A percentile compares a stretch with the other conserved stretches of the same genome.
Conservation (phyloP, 345 rosid genomes). For the Eutrema japonicum region DNA sequence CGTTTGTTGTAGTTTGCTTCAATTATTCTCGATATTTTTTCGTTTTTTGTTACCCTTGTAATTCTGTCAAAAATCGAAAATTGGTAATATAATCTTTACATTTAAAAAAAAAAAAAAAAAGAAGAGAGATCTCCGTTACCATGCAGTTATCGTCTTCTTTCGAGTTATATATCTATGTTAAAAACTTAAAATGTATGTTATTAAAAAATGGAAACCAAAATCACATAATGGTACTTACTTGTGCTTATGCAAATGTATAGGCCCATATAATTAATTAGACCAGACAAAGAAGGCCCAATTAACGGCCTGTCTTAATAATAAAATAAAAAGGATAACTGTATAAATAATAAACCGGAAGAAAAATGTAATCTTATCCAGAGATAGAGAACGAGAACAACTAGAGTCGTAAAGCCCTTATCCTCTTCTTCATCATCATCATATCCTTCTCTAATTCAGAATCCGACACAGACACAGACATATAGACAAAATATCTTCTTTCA, state of each 20-base stretch:
- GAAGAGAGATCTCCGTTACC: no score
- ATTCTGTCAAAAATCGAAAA: no score
- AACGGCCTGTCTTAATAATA: not conserved
- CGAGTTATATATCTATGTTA: not conserved
- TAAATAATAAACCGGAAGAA: not conserved
- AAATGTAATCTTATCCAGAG: conserved; percentile 41
- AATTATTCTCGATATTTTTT: no score
- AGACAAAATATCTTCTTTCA: not conserved
- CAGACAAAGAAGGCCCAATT: not conserved
- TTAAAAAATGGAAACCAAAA: not conserved
- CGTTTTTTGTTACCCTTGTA: no score
- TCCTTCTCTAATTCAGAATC: conserved; percentile 17
- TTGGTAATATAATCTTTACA: no score
- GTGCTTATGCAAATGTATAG: not conserved
- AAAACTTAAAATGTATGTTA: not conserved
- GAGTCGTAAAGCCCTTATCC: conserved; percentile 45
- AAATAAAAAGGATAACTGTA: no score
- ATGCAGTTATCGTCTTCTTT: not conserved
- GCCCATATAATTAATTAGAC: conserved; percentile 4
- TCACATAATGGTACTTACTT: no score
- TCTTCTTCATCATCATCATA: conserved; percentile 6
- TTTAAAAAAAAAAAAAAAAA: no score
- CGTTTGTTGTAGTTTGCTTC: no score
- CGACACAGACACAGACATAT: not conserved
- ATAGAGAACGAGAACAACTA: not conserved